A percentile compares a stretch with the other conserved stretches of the same genome.
Evolutionary conservation across 306 rosid genomes (phyloP).

Genomic region (Gastrolobium villosum): DNA sequence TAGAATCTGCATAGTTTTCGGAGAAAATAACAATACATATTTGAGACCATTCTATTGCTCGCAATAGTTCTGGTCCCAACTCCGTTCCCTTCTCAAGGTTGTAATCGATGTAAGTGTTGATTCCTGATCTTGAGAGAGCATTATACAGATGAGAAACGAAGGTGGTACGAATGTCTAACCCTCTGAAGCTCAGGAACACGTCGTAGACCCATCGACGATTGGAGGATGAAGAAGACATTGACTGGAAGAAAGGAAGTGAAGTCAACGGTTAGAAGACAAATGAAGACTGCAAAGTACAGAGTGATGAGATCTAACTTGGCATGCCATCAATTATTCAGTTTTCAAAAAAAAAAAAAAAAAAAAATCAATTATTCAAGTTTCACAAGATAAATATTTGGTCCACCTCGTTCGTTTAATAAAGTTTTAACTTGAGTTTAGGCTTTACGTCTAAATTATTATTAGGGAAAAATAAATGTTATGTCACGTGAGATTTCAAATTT

Average conservation of each 20-base stretch:
- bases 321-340: no score
- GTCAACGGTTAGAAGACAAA: background rate
- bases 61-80: background rate
- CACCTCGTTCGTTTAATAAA: no score
- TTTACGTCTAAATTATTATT: no score
- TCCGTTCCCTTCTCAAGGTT: background rate
- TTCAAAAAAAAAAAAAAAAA: no score
- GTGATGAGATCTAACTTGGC: no score
- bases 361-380: no score
- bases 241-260: background rate
- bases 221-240: conserved; percentile 4
- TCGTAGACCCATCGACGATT: conserved; percentile 13
- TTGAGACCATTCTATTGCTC: conserved; percentile 14
- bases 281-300: no score
- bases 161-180: background rate
- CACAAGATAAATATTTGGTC: no score
- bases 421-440: no score
- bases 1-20: background rate
- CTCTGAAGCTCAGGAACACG: conserved; percentile 38
- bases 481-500: no score
- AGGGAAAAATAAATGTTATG: no score
- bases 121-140: background rate
- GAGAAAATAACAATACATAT: background rate
- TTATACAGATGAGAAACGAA: background rate
- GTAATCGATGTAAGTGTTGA: background rate